These are phyloP conservation scores for Solanum neorickii DNA, from an alignment of 257 asterid genomes.

Conservation along the genomic window DNA sequence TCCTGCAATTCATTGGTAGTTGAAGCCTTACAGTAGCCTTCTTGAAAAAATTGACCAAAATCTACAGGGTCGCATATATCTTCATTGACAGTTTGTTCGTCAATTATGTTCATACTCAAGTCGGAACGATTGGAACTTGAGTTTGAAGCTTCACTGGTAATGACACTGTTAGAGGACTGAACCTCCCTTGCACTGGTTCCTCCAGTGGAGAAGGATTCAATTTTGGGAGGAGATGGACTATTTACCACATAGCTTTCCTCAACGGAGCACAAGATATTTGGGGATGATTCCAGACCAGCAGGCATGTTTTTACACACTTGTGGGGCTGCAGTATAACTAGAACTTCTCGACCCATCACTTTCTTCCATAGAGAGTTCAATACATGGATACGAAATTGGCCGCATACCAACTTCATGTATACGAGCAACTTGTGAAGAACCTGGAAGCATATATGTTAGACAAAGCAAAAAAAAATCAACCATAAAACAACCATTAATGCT, in stretches of 20 bases:
- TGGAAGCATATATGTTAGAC: neutral
- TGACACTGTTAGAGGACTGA: slow-evolving; percentile 10
- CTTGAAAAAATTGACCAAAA: slow-evolving; percentile 29
- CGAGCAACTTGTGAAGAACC: slow-evolving; percentile 9
- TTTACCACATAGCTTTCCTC: slow-evolving; percentile 24
- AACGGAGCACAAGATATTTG: slow-evolving; percentile 9
- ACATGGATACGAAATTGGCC: slow-evolving; percentile 12
- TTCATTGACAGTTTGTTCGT: slow-evolving; percentile 22
- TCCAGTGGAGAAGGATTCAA: slow-evolving; percentile 6
- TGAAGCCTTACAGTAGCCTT: slow-evolving; percentile 39
- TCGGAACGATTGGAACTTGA: slow-evolving; percentile 25
- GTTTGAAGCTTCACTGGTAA: slow-evolving; percentile 26
- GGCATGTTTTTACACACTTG: slow-evolving; percentile 2
- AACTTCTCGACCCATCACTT: slow-evolving; percentile 18
- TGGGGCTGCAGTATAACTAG: slow-evolving; percentile 9
- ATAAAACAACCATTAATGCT: neutral
- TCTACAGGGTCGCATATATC: slow-evolving; percentile 27
- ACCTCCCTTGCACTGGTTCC: slow-evolving; percentile 8
- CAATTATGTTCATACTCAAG: slow-evolving; percentile 17
- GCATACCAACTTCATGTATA: slow-evolving; percentile 3
- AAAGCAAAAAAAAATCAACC: neutral
- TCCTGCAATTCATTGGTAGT: slow-evolving; percentile 10
- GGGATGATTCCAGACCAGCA: slow-evolving; percentile 15
- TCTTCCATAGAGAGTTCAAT: slow-evolving; percentile 7
- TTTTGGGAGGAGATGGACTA: slow-evolving; percentile 17